Evolutionary conservation across 148 eudicot species (phyloP).

Genomic region (Amaranthus palmeri): DNA sequence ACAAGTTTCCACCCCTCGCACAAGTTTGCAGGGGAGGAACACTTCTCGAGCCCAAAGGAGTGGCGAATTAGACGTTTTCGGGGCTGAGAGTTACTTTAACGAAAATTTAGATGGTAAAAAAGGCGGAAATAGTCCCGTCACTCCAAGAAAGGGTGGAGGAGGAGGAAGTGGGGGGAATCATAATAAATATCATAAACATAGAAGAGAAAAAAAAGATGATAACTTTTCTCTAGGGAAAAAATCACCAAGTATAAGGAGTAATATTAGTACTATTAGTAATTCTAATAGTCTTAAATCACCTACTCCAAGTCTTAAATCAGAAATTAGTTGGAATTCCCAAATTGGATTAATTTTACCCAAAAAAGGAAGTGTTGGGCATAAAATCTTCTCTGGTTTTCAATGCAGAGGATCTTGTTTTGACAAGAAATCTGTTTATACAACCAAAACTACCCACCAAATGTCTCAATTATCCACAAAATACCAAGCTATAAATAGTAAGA

Average conservation of each 20-base stretch:
- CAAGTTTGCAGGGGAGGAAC: constrained; percentile 14
- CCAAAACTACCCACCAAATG: constrained; percentile 3
- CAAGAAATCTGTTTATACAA: constrained; percentile 38
- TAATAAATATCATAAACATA: background rate
- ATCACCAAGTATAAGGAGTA: constrained; percentile 12
- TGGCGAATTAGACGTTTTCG: constrained; percentile 51
- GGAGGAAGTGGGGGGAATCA: constrained; percentile 11
- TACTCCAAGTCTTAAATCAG: constrained; percentile 42
- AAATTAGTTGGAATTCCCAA: constrained; percentile 47
- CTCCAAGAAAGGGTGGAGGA: background rate
- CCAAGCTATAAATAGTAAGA: constrained; percentile 1
- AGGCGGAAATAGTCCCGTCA: background rate
- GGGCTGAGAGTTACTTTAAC: constrained; percentile 53
- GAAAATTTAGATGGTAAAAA: constrained; percentile 27
- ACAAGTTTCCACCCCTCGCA: constrained; percentile 17
- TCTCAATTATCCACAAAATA: constrained; percentile 13
- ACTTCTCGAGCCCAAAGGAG: constrained; percentile 15
- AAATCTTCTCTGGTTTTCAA: constrained; percentile 36
- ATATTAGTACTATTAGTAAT: constrained; percentile 13
- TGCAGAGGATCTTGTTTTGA: constrained; percentile 49
- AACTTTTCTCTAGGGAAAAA: background rate
- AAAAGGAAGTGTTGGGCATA: constrained; percentile 22
- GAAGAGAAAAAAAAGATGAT: constrained; percentile 21
- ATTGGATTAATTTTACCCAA: constrained; percentile 35
- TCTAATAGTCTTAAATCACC: constrained; percentile 24